Conservation (phyloP, 805 yeast species). For the Alloascoidea africana region DNA sequence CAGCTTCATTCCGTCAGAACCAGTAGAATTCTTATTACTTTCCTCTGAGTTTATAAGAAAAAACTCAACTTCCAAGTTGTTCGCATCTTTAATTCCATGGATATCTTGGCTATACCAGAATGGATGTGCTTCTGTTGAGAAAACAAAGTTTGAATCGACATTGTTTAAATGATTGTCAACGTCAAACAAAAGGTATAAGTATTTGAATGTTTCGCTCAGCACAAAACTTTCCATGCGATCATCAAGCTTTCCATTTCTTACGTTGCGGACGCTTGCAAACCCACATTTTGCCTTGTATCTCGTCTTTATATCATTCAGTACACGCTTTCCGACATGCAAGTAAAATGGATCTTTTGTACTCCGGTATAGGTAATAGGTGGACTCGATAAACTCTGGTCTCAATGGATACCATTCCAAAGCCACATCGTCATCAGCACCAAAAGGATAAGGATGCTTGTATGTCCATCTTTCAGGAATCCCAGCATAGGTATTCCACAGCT, state of each 20-base stretch:
- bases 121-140: constrained; percentile 90
- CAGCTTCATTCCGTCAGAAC: neutral
- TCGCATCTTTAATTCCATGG: constrained; percentile 6
- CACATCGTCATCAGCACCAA: constrained; percentile 19
- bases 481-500: constrained; percentile 68
- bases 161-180: constrained; percentile 36
- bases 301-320: constrained; percentile 38
- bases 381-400: constrained; percentile 84
- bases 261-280: constrained; percentile 59
- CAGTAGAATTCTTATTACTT: neutral
- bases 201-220: constrained; percentile 75
- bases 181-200: constrained; percentile 68
- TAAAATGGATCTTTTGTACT: constrained; percentile 83
- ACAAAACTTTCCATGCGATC: constrained; percentile 90
- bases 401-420: constrained; percentile 83
- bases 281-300: constrained; percentile 58
- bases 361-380: constrained; percentile 70
- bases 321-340: constrained; percentile 55
- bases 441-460: constrained; percentile 12
- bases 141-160: constrained; percentile 27
- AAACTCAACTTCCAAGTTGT: neutral
- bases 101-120: constrained; percentile 43
- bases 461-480: constrained; percentile 87
- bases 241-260: constrained; percentile 44
- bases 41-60: neutral